Evolutionary conservation across 257 asterid genomes (phyloP).

Genomic region (Ballota nigra): DNA sequence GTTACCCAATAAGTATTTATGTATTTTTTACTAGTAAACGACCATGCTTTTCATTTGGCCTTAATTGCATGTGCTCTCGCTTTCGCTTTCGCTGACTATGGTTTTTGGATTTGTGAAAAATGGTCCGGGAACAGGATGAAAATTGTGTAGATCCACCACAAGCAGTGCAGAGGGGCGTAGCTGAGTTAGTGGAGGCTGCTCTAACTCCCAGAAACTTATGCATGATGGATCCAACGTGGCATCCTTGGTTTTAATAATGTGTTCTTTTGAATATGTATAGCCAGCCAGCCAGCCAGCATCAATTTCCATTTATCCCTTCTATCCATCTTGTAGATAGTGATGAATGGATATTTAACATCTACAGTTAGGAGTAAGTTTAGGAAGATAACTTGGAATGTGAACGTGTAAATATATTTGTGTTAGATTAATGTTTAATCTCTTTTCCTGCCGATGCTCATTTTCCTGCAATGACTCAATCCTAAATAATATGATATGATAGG

Average conservation of each 20-base stretch:
- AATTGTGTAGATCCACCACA: slow-evolving; percentile 90
- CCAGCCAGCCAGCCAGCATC: too few species aligned
- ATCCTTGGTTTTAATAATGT: slow-evolving; percentile 68
- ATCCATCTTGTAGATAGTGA: slow-evolving; percentile 11
- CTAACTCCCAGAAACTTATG: slow-evolving; percentile 90
- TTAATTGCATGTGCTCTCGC: neutral
- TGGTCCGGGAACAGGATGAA: slow-evolving; percentile 54
- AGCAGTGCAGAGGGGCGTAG: slow-evolving; percentile 93
- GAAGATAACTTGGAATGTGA: neutral
- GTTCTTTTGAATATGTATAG: slow-evolving; percentile 10
- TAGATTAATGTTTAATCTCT: neutral
- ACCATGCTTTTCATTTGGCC: neutral
- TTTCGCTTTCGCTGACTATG: neutral
- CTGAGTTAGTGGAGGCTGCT: slow-evolving; percentile 93
- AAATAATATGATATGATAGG: neutral
- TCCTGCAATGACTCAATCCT: neutral
- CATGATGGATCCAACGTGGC: slow-evolving; percentile 99
- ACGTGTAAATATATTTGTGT: slow-evolving; percentile 19
- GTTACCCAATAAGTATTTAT: too few species aligned
- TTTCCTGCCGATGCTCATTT: neutral
- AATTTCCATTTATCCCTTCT: neutral
- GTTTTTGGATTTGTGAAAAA: neutral
- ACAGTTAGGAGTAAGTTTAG: neutral
- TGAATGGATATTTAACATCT: neutral
- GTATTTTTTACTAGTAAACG: neutral